Percentiles rank a stretch among this genome's conserved stretches.
Evolutionary conservation across 257 asterid species (phyloP).

Genomic region (Solanum arcanum): DNA sequence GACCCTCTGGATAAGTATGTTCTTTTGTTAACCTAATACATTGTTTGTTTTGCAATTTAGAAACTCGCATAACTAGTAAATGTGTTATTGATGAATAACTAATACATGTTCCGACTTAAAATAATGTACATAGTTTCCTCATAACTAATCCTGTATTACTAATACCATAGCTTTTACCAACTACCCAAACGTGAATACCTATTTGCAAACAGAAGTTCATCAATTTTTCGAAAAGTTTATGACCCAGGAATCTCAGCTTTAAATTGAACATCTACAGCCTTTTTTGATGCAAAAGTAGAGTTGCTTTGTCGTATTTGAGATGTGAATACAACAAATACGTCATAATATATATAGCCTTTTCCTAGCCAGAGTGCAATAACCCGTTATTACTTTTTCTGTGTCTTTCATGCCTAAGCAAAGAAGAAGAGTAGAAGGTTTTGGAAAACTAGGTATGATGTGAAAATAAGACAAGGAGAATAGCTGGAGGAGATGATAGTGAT

Average conservation of each 20-base stretch:
- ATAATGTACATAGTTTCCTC: neutral
- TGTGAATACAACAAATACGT: neutral
- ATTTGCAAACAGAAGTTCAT: neutral
- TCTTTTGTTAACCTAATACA: neutral
- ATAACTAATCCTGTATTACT: neutral
- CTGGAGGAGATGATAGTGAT: neutral
- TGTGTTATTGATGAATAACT: neutral
- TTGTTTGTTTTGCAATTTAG: neutral
- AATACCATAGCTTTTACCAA: neutral
- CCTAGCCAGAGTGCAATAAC: neutral
- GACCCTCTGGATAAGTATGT: neutral
- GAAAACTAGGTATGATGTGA: neutral
- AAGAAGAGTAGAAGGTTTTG: neutral
- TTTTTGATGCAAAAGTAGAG: neutral
- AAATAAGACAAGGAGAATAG: neutral
- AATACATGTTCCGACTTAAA: neutral
- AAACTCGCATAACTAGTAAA: neutral
- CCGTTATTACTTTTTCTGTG: neutral
- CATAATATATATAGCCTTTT: neutral
- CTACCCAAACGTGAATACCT: neutral
- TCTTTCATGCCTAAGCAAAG: neutral
- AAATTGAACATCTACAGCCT: neutral
- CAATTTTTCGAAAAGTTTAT: neutral
- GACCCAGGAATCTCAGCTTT: neutral
- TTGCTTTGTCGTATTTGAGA: neutral